Percentiles rank a stretch among this genome's conserved stretches.
Conservation (phyloP, 2,329 filamentous ascomycete species). For the Colletotrichum cordylinicola region DNA sequence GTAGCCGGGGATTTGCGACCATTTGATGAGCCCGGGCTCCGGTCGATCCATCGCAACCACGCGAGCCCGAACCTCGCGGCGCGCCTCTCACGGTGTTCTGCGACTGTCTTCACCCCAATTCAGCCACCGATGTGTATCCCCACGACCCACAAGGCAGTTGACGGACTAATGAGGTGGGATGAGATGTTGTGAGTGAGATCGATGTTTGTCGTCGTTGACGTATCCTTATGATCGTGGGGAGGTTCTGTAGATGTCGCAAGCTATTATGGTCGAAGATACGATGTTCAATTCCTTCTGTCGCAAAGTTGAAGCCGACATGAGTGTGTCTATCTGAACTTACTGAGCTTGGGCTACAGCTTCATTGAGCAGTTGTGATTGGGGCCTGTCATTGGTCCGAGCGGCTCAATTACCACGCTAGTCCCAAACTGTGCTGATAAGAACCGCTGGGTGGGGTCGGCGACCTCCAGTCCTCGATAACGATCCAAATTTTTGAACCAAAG, state of each 20-base stretch:
- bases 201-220: not conserved
- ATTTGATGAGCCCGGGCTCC: conserved; percentile 69
- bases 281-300: not conserved
- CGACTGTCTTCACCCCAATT: not conserved
- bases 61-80: not conserved
- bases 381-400: conserved; percentile 8
- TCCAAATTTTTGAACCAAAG: conserved; percentile 25
- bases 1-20: conserved; percentile 64
- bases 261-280: not conserved
- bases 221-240: not conserved
- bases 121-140: not conserved
- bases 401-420: not conserved
- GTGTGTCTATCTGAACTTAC: not conserved
- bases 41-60: conserved; percentile 58
- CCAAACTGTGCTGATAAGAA: conserved; percentile 4
- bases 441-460: not conserved
- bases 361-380: conserved; percentile 17
- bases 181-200: not conserved
- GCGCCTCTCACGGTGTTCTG: not conserved
- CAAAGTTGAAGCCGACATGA: not conserved
- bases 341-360: conserved; percentile 13
- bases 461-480: conserved; percentile 15
- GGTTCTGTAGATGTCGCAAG: not conserved
- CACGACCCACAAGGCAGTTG: not conserved
- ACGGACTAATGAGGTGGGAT: not conserved